Evolutionary conservation across 495 filamentous ascomycete species (phyloP), one percentile per base, ranked within the genome.

Genomic region (Darksidea phi): DNA sequence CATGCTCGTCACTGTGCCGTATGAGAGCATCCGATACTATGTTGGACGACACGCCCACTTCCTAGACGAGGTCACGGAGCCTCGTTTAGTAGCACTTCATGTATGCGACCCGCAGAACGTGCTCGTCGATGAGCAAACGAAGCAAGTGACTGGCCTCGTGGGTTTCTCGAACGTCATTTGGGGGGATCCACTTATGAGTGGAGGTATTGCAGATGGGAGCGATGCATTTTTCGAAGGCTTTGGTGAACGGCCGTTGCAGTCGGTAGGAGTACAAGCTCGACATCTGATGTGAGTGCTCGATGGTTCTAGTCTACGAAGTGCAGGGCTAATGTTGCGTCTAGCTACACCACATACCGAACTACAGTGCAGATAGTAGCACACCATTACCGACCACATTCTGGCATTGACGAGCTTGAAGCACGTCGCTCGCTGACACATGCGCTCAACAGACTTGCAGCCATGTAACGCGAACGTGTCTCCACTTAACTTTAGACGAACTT

Each of bases 1-100:
- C 55, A 83, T 84, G 72, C 77, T 85, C 32, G 79, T 91, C 50
- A 76, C 80, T 49, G 70, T 90, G 13, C 86, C 87, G 1, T 90
- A 90, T 67, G 77, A 78, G 15, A 72, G 79, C 54, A 81, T 91
- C 47, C 79, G 87, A 36, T 74, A 79, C 24, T 76, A 83, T 37
- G 64, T 83, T 8, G 64, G 59, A 59, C 71, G 76, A 32, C 73
- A 82, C 48, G 77, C 76, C 8, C 68, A 72, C 36, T 72, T 70
- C 0, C 76, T 90, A 0, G 83, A 87, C 20, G 75, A 81, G 53
- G 77, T 89, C 5, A 78, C 71, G 0, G 61, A 79, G 28, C 79
- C 86, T 24, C 75, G 78, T 18, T 74, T 89, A 3, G 77, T 85
- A 12, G 72, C 88, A 0, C 72, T 86, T 12, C 79, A 84, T 42